These are phyloP conservation scores for Talaromyces stipitatus DNA, from an alignment of 495 filamentous ascomycete genomes.

Conservation along the genomic window DNA sequence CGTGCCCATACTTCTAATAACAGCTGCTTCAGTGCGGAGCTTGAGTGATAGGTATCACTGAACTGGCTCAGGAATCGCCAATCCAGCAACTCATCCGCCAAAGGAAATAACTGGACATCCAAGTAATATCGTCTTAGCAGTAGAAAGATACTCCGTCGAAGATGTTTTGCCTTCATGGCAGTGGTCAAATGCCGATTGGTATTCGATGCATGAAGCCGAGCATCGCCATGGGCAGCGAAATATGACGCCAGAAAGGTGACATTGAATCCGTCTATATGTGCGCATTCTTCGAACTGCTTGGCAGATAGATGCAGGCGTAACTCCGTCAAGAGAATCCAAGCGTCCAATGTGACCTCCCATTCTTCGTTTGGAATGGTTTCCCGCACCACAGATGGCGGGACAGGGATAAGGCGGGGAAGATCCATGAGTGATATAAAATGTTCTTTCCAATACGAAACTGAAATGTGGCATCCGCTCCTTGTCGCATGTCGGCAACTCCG, in stretches of 20 bases:
- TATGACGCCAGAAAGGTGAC: constrained; percentile 55
- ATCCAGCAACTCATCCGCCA: constrained; percentile 23
- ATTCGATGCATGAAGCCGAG: constrained; percentile 22
- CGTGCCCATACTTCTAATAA: constrained; percentile 29
- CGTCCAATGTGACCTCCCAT: constrained; percentile 71
- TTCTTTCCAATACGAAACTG: neutral
- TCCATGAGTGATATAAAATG: constrained; percentile 6
- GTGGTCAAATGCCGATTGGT: neutral
- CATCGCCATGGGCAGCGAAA: constrained; percentile 25
- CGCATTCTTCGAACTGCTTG: constrained; percentile 37
- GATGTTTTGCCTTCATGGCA: constrained; percentile 37
- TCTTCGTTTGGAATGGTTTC: constrained; percentile 57
- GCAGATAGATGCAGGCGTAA: constrained; percentile 53
- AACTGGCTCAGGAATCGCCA: constrained; percentile 32
- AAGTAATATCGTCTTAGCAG: constrained; percentile 42
- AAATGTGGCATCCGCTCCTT: neutral
- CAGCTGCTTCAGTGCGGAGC: constrained; percentile 33
- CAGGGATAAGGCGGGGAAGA: constrained; percentile 65
- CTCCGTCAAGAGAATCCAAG: constrained; percentile 61
- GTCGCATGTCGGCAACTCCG: neutral
- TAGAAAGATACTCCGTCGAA: constrained; percentile 57
- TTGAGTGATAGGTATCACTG: constrained; percentile 32
- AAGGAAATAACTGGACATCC: constrained; percentile 7
- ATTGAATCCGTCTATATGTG: constrained; percentile 48
- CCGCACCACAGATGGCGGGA: constrained; percentile 62